A percentile compares a stretch with the other conserved stretches of the same genome.
These are phyloP conservation scores for Nakaseomyces kungkrabaensis DNA, from an alignment of 1,139 yeast genomes.

Conservation along the genomic window DNA sequence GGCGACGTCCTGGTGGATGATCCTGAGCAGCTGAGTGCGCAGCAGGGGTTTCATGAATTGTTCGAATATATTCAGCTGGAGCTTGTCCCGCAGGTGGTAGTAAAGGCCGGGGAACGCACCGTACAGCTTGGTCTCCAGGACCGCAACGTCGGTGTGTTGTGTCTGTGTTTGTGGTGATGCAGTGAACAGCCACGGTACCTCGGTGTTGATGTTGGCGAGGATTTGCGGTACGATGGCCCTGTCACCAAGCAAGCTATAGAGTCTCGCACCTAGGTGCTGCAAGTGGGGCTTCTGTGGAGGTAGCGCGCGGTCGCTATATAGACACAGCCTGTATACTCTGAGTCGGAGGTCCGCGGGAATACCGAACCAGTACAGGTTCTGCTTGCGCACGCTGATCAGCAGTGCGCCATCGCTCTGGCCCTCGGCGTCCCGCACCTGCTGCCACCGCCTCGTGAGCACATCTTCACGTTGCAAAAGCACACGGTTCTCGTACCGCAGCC, in stretches of 20 bases:
- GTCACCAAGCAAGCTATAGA: background rate
- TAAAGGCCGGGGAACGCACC: slow-evolving; percentile 3
- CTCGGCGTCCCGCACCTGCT: background rate
- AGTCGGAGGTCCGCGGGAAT: slow-evolving; percentile 2
- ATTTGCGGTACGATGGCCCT: background rate
- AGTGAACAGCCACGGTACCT: slow-evolving; percentile 1
- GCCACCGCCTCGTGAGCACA: slow-evolving; percentile 1
- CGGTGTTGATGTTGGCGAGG: background rate
- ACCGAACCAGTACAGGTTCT: slow-evolving; percentile 4
- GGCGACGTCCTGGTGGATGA: background rate
- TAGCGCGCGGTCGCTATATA: background rate
- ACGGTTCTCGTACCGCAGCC: slow-evolving; percentile 2
- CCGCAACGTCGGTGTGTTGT: background rate
- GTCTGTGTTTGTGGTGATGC: too few relatives aligned
- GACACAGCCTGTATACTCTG: slow-evolving; percentile 2
- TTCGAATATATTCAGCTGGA: background rate
- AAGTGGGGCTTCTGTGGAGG: background rate
- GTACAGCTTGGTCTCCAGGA: background rate
- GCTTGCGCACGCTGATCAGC: slow-evolving; percentile 1
- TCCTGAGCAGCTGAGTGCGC: background rate
- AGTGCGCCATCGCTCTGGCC: background rate
- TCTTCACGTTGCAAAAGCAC: background rate
- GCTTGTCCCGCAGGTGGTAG: slow-evolving; percentile 4
- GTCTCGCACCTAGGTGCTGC: background rate
- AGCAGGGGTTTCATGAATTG: slow-evolving; percentile 5